Evolutionary conservation across 257 asterid genomes (phyloP), one percentile per base, ranked within the genome.

Genomic region (Salvia hispanica): DNA sequence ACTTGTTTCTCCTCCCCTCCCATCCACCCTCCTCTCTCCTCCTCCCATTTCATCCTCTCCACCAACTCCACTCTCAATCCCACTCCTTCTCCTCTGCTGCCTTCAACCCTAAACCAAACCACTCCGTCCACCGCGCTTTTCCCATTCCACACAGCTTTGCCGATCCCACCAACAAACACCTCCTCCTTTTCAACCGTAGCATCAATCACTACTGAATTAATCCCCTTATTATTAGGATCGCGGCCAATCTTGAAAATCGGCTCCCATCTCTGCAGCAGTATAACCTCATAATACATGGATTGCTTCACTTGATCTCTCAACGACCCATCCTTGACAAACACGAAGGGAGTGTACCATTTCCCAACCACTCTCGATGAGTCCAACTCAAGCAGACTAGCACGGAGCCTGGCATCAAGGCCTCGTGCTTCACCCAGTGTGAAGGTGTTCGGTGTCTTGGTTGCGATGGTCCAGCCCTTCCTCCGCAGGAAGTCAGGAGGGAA

Each of bases 341-440:
- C 6, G 18, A 85, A 88, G 5, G 95, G 95, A 50, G 79, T 66
- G 56, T 88, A 88, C 95, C 92, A 88, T 70, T 79, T 75, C 3
- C 95, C 85, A 1, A 80, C 82, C 2, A 64, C 45, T 11, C n/a
- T 5, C 3, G 78, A 9, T 9, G 67, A 54, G 2, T 11, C 42
- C 12, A 69, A 45, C 7, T 60, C 74, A 4, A 84, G 84, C 16
- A 67, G 71, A 9, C 47, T 69, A 14, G 77, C 74, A 3, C 84
- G 85, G 4, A 77, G 80, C 0, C 36, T 3, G 33, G 76, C 21
- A 50, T 85, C 67, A 16, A 82, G 67, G 31, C 91, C 88, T 13
- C 6, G 52, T 5, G 85, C 86, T 33, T 58, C 71, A 14, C 61
- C 71, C 21, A 86, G 58, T 12, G 28, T 31, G 72, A 69, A 71